These are phyloP conservation scores for Antitrichia curtipendula DNA, from an alignment of 225 moss, liverwort and hornwort genomes.

Conservation along the genomic window DNA sequence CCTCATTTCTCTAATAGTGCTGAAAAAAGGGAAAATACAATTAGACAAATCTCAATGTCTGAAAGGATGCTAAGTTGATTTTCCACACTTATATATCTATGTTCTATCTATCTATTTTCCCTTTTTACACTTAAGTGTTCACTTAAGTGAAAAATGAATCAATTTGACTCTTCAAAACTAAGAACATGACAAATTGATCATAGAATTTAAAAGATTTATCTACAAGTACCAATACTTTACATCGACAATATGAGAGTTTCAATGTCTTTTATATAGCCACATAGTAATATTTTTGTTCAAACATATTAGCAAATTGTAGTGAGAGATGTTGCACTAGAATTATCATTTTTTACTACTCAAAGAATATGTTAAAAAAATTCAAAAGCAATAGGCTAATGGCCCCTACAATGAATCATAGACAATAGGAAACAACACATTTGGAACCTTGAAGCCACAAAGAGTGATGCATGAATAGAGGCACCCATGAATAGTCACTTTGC, in stretches of 20 bases:
- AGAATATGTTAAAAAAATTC: too few relatives aligned
- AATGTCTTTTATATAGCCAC: not conserved
- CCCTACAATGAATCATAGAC: not conserved
- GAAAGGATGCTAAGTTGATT: too few relatives aligned
- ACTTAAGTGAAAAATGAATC: too few relatives aligned
- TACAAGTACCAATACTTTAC: not conserved
- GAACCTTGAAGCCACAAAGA: not conserved
- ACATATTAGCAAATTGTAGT: not conserved
- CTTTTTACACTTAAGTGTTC: too few relatives aligned
- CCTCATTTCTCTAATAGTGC: too few relatives aligned
- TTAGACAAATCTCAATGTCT: too few relatives aligned
- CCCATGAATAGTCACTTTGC: not conserved
- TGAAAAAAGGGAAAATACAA: too few relatives aligned
- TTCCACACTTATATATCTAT: too few relatives aligned
- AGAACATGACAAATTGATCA: too few relatives aligned
- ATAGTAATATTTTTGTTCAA: not conserved
- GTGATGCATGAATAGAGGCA: not conserved
- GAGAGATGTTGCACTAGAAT: not conserved
- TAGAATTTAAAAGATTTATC: not conserved
- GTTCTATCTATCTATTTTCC: too few relatives aligned
- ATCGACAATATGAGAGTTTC: not conserved
- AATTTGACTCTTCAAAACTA: too few relatives aligned
- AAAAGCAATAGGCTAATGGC: not conserved
- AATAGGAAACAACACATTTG: not conserved
- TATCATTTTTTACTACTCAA: too few relatives aligned